A percentile compares a stretch with the other conserved stretches of the same genome.
Evolutionary conservation across 2,329 filamentous ascomycete genomes (phyloP).

Genomic region (Colletotrichum eremochloae): DNA sequence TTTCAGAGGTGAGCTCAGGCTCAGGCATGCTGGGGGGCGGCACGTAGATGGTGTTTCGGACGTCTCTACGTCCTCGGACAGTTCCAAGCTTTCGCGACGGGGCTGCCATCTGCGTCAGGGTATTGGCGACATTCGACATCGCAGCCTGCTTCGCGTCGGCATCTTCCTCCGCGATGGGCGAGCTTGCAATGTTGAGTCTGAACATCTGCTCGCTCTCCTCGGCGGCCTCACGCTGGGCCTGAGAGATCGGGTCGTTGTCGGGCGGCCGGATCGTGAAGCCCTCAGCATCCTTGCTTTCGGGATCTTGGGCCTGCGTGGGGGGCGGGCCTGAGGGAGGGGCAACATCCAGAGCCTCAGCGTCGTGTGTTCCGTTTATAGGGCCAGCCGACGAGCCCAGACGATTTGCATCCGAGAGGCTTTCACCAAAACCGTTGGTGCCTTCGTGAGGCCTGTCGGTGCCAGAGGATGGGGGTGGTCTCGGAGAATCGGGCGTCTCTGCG

Average conservation of each 20-base stretch:
- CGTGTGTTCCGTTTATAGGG: slow-evolving; percentile 62
- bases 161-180: slow-evolving; percentile 83
- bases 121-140: slow-evolving; percentile 80
- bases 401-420: slow-evolving; percentile 50
- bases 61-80: slow-evolving; percentile 88
- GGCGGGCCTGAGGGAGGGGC: slow-evolving; percentile 66
- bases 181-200: slow-evolving; percentile 84
- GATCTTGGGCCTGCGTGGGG: slow-evolving; percentile 57
- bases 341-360: slow-evolving; percentile 64
- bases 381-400: slow-evolving; percentile 50
- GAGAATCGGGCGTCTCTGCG: slow-evolving; percentile 66
- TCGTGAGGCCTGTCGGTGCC: slow-evolving; percentile 54
- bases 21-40: slow-evolving; percentile 60
- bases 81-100: slow-evolving; percentile 81
- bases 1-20: slow-evolving; percentile 53
- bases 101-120: slow-evolving; percentile 73
- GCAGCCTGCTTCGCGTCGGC: slow-evolving; percentile 80
- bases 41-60: slow-evolving; percentile 90
- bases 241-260: slow-evolving; percentile 75
- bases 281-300: slow-evolving; percentile 74
- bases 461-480: slow-evolving; percentile 43
- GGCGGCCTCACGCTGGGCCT: slow-evolving; percentile 76
- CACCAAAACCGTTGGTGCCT: slow-evolving; percentile 61
- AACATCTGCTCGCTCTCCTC: slow-evolving; percentile 77
- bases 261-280: slow-evolving; percentile 81